Evolutionary conservation across 345 rosid genomes (phyloP).

Genomic region (Pistacia vera): DNA sequence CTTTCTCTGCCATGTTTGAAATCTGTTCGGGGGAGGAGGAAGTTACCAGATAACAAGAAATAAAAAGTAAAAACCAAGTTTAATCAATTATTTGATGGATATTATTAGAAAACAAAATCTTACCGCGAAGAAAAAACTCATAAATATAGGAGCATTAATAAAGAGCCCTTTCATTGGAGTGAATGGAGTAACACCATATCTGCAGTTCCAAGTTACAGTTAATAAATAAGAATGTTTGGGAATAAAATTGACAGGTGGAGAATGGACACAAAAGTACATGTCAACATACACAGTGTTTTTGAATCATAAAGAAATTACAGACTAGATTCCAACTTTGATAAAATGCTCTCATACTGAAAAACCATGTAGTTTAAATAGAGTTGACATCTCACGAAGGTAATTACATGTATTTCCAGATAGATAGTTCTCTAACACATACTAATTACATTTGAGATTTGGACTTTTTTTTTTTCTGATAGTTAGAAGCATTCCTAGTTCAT

Average conservation of each 20-base stretch:
- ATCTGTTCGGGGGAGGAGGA: constrained; percentile 41
- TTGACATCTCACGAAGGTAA: not conserved
- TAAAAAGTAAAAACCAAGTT: not conserved
- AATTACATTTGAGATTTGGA: no score
- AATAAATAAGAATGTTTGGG: constrained; percentile 13
- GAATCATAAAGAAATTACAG: not conserved
- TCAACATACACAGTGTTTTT: not conserved
- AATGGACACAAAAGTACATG: not conserved
- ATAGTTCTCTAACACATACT: no score
- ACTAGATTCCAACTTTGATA: not conserved
- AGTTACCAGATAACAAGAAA: not conserved
- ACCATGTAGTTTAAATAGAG: no score
- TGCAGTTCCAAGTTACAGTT: constrained; percentile 35
- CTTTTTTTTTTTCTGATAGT: no score
- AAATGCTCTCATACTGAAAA: not conserved
- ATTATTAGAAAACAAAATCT: constrained; percentile 29
- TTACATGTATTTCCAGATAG: no score
- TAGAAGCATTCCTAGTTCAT: no score
- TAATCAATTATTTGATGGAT: not conserved
- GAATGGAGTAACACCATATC: constrained; percentile 79
- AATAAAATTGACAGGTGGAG: not conserved
- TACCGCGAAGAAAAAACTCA: constrained; percentile 88
- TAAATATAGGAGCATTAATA: constrained; percentile 76
- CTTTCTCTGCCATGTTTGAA: constrained; percentile 83
- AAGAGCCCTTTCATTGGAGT: constrained; percentile 82